Evolutionary conservation across 2,329 filamentous ascomycete species (phyloP).

Genomic region (Paracoccidioides lutzii): DNA sequence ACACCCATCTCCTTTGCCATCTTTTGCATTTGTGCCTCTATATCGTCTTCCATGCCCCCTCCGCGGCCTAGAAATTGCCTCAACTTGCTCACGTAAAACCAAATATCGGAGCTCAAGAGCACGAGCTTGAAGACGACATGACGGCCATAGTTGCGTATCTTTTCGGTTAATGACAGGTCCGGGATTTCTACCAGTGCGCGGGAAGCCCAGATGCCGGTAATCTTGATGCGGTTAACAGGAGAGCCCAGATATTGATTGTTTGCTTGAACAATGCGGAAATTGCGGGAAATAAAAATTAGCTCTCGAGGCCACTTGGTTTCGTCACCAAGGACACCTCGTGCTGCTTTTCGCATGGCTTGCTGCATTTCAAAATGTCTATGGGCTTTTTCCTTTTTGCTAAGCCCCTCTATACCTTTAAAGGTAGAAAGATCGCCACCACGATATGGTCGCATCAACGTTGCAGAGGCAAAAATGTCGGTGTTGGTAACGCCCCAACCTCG

Average conservation of each 20-base stretch:
- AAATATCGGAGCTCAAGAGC: conserved; percentile 60
- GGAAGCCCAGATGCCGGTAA: conserved; percentile 82
- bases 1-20: conserved; percentile 88
- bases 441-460: conserved; percentile 82
- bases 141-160: conserved; percentile 56
- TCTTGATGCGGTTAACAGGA: conserved; percentile 83
- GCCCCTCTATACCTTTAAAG: conserved; percentile 40
- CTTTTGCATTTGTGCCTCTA: conserved; percentile 73
- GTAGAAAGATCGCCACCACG: conserved; percentile 65
- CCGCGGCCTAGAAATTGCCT: conserved; percentile 65
- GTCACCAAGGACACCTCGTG: conserved; percentile 70
- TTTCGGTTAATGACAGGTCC: conserved; percentile 48
- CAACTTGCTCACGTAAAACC: conserved; percentile 70
- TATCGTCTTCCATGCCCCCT: conserved; percentile 83
- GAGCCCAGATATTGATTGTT: conserved; percentile 86
- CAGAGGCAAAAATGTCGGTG: conserved; percentile 80
- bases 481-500: conserved; percentile 76
- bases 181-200: conserved; percentile 65
- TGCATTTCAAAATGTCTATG: conserved; percentile 66
- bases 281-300: conserved; percentile 81
- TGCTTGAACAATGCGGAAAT: conserved; percentile 82
- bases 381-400: conserved; percentile 42
- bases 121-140: conserved; percentile 76
- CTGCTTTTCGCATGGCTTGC: conserved; percentile 54
- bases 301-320: conserved; percentile 83